Evolutionary conservation across 371 early-diverging fungal species (phyloP).

Genomic region (Mortierella sp.): DNA sequence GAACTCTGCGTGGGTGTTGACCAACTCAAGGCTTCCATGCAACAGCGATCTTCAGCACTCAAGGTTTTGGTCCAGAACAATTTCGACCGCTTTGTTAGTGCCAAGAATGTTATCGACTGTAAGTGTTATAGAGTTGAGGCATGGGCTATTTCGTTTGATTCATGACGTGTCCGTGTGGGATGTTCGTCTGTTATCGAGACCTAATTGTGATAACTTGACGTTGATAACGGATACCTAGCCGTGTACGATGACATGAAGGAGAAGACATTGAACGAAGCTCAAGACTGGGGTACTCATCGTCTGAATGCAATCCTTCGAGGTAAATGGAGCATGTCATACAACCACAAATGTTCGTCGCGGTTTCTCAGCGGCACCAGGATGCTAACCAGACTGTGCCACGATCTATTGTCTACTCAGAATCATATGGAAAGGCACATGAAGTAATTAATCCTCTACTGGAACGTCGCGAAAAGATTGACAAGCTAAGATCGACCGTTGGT

Average conservation of each 20-base stretch:
- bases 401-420: conserved; percentile 55
- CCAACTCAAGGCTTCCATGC: conserved; percentile 75
- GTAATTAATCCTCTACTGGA: conserved; percentile 92
- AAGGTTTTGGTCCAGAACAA: conserved; percentile 91
- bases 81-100: conserved; percentile 96
- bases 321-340: too few species aligned
- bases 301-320: conserved; percentile 68
- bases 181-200: too few species aligned
- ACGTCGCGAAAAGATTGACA: conserved; percentile 85
- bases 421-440: conserved; percentile 75
- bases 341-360: too few species aligned
- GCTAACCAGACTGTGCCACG: too few species aligned
- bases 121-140: conserved; percentile 8
- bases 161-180: too few species aligned
- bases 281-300: conserved; percentile 84
- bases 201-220: too few species aligned
- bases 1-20: conserved; percentile 83
- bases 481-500: conserved; percentile 89
- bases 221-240: conserved; percentile 45
- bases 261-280: conserved; percentile 79
- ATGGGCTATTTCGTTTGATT: too few species aligned
- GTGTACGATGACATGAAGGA: conserved; percentile 92
- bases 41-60: conserved; percentile 86
- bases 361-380: too few species aligned
- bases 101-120: conserved; percentile 95